Conservation (phyloP, 768 basidiomycete genomes). For the Sarcodon sp. region DNA sequence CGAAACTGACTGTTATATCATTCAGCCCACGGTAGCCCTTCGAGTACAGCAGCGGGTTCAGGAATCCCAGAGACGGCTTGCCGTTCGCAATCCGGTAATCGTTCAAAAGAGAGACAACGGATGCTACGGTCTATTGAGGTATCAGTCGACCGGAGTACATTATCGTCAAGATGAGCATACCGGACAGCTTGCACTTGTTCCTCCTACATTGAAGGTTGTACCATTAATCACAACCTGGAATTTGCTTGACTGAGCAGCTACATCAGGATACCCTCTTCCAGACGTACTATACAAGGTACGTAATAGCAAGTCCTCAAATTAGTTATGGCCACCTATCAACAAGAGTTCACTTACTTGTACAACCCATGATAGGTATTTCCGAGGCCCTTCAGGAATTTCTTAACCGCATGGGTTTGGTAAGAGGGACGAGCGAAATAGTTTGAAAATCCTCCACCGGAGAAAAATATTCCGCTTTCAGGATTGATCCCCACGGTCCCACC, state of each 20-base stretch:
- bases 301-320: neutral
- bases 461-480: constrained; percentile 45
- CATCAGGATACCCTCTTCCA: constrained; percentile 47
- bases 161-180: neutral
- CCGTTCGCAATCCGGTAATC: constrained; percentile 18
- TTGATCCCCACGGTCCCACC: constrained; percentile 45
- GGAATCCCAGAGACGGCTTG: constrained; percentile 20
- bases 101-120: constrained; percentile 44
- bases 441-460: constrained; percentile 71
- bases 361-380: constrained; percentile 40
- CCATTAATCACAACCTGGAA: constrained; percentile 39
- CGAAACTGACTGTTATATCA: constrained; percentile 16
- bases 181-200: constrained; percentile 57
- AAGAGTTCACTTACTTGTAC: constrained; percentile 39
- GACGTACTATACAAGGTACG: neutral
- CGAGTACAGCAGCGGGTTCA: constrained; percentile 23
- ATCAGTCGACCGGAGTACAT: neutral
- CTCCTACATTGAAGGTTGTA: constrained; percentile 25
- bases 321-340: neutral
- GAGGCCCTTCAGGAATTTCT: constrained; percentile 29
- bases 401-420: constrained; percentile 38
- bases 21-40: constrained; percentile 15
- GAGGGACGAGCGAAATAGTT: constrained; percentile 42
- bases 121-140: constrained; percentile 32
- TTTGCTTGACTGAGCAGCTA: constrained; percentile 40